Evolutionary conservation across 1,284 basidiomycete species (phyloP).

Genomic region (Austropuccinia psidii): DNA sequence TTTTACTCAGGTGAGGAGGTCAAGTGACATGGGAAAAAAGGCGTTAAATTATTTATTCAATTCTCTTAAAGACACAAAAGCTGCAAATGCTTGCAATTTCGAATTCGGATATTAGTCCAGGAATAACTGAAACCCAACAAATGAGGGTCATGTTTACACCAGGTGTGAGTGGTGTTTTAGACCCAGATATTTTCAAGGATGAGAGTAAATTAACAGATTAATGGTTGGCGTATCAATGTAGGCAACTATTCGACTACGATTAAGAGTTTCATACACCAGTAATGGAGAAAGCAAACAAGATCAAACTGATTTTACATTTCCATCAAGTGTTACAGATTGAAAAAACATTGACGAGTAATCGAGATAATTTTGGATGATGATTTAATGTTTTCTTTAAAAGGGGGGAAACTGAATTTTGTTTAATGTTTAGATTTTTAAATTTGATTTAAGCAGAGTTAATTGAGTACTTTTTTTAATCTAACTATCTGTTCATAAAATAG

Average conservation of each 20-base stretch:
- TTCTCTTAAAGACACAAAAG: constrained; percentile 71
- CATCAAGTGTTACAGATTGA: constrained; percentile 61
- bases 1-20: neutral
- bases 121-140: constrained; percentile 81
- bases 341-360: neutral
- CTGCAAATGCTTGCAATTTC: constrained; percentile 98
- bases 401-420: neutral
- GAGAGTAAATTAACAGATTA: neutral
- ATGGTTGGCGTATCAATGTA: constrained; percentile 45
- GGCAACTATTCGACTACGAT: constrained; percentile 73
- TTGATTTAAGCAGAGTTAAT: too few relatives aligned
- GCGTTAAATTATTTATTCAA: neutral
- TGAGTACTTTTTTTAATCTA: too few relatives aligned
- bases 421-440: neutral
- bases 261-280: constrained; percentile 70
- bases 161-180: constrained; percentile 58
- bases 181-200: neutral
- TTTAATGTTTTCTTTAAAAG: too few relatives aligned
- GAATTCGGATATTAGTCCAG: constrained; percentile 67
- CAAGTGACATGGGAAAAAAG: neutral
- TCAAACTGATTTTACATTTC: constrained; percentile 91
- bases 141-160: constrained; percentile 81
- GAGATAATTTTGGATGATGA: too few relatives aligned
- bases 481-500: too few relatives aligned
- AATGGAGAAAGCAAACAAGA: constrained; percentile 70